Base-by-base conservation (phyloP, 495 filamentous ascomycete genomes). In the Tuber indicum region DNA sequence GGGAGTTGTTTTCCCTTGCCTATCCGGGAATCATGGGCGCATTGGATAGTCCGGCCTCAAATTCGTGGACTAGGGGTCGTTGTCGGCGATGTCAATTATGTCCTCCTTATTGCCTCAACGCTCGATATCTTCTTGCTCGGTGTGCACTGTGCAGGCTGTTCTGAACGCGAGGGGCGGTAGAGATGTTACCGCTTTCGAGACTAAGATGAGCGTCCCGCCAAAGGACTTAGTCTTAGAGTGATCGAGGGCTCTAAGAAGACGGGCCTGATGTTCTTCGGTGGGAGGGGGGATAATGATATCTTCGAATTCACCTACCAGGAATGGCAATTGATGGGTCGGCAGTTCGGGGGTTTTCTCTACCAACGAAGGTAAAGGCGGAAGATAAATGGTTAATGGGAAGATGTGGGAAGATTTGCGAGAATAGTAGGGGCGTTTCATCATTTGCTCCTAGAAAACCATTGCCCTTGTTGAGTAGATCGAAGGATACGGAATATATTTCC, bases 221-320 rank as follows among this genome's bases (percentile, higher is more conserved):
- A 90, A 71, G 92, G 93, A 3, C 82, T 93, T 43, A 90, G 92
- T 73, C 89, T 97, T 70, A 88, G 88, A 76, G 87, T 91, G 72
- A 92, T 98, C 77, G 91, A 90, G 32, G 93, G 92, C 16, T 94
- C 93, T 3, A 86, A 86, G 58, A 88, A 90, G 32, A 91, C 88
- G 8, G 96, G 96, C 16, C 91, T 96, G 70, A 93, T 99, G 71
- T 99, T 99, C 85, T 96, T 97, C 81, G 90, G 89, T 42, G 93
- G 94, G n/a, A 88, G 87, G 36, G 88, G 86, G 26, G 93, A 94
- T 82, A 91, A 91, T 76, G 93, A 98, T 82, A 89, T 99, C 72
- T 92, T 94, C 83, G 96, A 99, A 85, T 87, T 98, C 45, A 92
- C 91, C 71, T 99, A 99, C 85, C 94, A 98, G 84, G 92, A 96